These are phyloP conservation scores for Nephelium lappaceum DNA, from an alignment of 345 rosid genomes.

Conservation along the genomic window DNA sequence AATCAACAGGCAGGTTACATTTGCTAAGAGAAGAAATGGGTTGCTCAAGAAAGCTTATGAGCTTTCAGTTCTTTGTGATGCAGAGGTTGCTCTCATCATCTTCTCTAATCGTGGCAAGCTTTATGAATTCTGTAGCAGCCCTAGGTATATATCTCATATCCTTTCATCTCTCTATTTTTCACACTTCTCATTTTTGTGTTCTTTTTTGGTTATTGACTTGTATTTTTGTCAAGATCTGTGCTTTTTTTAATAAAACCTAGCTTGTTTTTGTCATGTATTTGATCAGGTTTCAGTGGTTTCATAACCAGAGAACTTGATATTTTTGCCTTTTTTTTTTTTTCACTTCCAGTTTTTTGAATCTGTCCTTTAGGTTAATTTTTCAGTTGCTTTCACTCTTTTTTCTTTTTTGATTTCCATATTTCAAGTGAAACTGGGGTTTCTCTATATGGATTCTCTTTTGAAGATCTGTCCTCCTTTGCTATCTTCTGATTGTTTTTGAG, in stretches of 20 bases:
- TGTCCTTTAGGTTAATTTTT: slow-evolving; percentile 2
- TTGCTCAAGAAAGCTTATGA: slow-evolving; percentile 69
- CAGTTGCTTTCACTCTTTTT: not conserved
- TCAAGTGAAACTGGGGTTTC: not conserved
- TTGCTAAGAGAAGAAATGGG: slow-evolving; percentile 73
- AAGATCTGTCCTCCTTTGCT: slow-evolving; percentile 4
- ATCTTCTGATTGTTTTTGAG: not conserved
- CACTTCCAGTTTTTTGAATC: not conserved
- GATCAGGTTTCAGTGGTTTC: slow-evolving; percentile 17
- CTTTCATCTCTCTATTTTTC: not conserved
- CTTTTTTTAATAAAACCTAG: slow-evolving; percentile 9
- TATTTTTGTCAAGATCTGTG: slow-evolving; percentile 24
- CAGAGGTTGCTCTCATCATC: slow-evolving; percentile 65
- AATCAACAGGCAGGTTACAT: slow-evolving; percentile 67
- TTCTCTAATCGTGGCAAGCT: slow-evolving; percentile 64
- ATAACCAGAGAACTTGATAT: not conserved
- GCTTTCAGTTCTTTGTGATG: slow-evolving; percentile 65
- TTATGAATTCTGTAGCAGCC: slow-evolving; percentile 59
- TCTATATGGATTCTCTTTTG: slow-evolving; percentile 3
- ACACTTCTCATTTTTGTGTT: not conserved
- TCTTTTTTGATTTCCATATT: not conserved
- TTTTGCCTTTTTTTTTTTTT: not conserved
- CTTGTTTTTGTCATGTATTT: not conserved
- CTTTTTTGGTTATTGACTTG: not conserved
- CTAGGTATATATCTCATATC: slow-evolving; percentile 37